Evolutionary conservation across 495 filamentous ascomycete species (phyloP).

Genomic region (Aspergillus sclerotioniger): DNA sequence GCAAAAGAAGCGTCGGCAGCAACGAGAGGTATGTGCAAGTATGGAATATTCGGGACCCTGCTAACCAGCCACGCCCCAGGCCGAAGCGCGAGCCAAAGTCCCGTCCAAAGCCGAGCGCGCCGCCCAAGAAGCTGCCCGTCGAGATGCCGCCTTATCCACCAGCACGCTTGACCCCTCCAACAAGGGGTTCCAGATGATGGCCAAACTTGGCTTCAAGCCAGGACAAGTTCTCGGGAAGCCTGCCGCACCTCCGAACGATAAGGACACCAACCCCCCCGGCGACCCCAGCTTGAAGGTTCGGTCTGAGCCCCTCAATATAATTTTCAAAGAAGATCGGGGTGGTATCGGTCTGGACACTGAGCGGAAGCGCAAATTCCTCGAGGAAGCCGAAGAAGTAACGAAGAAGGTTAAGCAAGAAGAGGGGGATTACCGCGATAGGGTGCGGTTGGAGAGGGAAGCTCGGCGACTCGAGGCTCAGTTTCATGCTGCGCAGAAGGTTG

Average conservation of each 20-base stretch:
- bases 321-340: constrained; percentile 74
- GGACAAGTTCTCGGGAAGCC: constrained; percentile 68
- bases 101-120: constrained; percentile 79
- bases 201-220: constrained; percentile 84
- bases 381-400: constrained; percentile 56
- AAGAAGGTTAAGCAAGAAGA: constrained; percentile 67
- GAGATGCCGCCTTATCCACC: constrained; percentile 70
- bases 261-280: neutral
- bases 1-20: constrained; percentile 52
- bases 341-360: constrained; percentile 84
- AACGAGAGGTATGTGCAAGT: constrained; percentile 47
- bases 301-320: constrained; percentile 65
- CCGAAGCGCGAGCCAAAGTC: constrained; percentile 44
- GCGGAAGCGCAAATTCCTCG: constrained; percentile 75
- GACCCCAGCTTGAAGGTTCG: constrained; percentile 24
- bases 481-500: constrained; percentile 75
- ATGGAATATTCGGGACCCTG: neutral
- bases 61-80: constrained; percentile 24
- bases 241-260: constrained; percentile 12
- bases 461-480: constrained; percentile 64
- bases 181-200: constrained; percentile 95
- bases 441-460: constrained; percentile 69
- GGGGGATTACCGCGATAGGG: constrained; percentile 72
- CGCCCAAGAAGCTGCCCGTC: constrained; percentile 62
- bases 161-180: constrained; percentile 63